Conservation (phyloP, 129 eudicot species). For the Flaveria brownii region DNA sequence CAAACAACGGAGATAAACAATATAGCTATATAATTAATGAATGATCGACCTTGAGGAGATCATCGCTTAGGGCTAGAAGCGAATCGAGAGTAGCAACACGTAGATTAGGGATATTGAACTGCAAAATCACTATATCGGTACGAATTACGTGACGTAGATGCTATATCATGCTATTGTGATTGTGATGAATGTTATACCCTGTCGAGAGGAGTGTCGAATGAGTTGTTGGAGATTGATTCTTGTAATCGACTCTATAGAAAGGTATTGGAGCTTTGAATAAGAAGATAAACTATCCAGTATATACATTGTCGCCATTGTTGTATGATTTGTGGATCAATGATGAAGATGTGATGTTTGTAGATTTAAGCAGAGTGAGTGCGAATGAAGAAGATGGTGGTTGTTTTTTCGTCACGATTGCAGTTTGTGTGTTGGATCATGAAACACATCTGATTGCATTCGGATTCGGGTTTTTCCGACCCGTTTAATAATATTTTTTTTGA, state of each 20-base stretch:
- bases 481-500: no score
- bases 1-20: no score
- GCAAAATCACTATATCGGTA: constrained; percentile 24
- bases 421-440: not conserved
- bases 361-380: not conserved
- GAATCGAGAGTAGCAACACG: constrained; percentile 95
- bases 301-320: constrained; percentile 66
- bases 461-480: no score
- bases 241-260: constrained; percentile 76
- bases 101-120: constrained; percentile 93
- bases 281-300: constrained; percentile 89
- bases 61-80: constrained; percentile 91
- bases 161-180: not conserved
- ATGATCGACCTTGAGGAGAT: constrained; percentile 65
- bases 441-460: no score
- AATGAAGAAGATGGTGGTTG: not conserved
- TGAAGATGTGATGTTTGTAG: not conserved
- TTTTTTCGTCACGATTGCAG: not conserved
- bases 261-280: constrained; percentile 59
- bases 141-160: not conserved
- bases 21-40: no score
- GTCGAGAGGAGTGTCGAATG: constrained; percentile 89
- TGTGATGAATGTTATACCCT: constrained; percentile 36
- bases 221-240: constrained; percentile 84
- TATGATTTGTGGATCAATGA: not conserved